Conservation (phyloP, 768 basidiomycete species). For the Gymnopilus junonius region DNA sequence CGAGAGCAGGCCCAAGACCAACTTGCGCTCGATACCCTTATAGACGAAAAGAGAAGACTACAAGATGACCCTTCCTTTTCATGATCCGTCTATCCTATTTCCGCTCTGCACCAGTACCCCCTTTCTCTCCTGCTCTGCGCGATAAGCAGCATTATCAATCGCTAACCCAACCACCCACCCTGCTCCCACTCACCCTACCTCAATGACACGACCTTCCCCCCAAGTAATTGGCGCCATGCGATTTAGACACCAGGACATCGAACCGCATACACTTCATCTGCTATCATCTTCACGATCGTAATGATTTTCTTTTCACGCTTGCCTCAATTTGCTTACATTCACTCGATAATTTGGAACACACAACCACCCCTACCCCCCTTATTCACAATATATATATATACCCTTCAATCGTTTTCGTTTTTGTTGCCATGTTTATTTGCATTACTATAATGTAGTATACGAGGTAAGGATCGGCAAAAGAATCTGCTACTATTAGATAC, state of each 20-base stretch:
- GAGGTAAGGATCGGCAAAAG: slow-evolving; percentile 13
- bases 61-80: slow-evolving; percentile 36
- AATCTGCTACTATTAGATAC: slow-evolving; percentile 24
- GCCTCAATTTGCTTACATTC: slow-evolving; percentile 8
- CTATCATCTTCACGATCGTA: slow-evolving; percentile 23
- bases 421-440: slow-evolving; percentile 4
- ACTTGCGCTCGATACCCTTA: slow-evolving; percentile 52
- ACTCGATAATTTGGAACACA: slow-evolving; percentile 12
- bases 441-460: slow-evolving; percentile 7
- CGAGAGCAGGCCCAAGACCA: slow-evolving; percentile 48
- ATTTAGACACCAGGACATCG: slow-evolving; percentile 4
- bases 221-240: neutral
- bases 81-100: slow-evolving; percentile 9
- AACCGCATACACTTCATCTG: slow-evolving; percentile 9
- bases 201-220: neutral
- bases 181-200: neutral
- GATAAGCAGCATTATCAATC: neutral
- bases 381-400: slow-evolving; percentile 11
- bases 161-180: neutral
- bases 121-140: neutral
- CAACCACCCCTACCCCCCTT: neutral
- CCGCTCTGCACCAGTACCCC: neutral
- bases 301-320: slow-evolving; percentile 15
- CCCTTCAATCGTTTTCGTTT: neutral
- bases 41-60: slow-evolving; percentile 58